Evolutionary conservation across 2,329 filamentous ascomycete genomes (phyloP), one percentile per base, ranked within the genome.

Genomic region (Diaporthe sp.): DNA sequence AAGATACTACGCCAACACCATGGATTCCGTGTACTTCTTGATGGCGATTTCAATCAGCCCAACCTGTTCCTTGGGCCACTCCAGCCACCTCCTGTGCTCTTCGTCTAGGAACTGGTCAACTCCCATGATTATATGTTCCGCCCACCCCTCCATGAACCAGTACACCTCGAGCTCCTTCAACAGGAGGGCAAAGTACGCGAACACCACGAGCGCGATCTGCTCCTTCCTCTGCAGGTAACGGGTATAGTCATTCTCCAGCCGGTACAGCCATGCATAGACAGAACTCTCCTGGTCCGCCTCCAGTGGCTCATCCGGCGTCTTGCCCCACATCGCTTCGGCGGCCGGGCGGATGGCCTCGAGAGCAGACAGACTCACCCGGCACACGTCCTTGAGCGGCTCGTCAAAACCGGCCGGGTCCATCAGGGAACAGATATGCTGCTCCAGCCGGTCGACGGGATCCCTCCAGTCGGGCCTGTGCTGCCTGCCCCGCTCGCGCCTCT

Each of bases 31-130:
- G 13, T 67, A 67, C 45, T 67, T 67, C 45, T 67, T 67, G 30
- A 67, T 52, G 4, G 45, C 19, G 4, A 67, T 38, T 13, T 67
- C 22, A 8, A 52, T 52, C 0, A 67, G 22, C 10, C 28, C 50
- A 22, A 71, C 6, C 52, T 71, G 67, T 17, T 71, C 67, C 40
- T 42, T 47, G 38, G 67, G 67, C 67, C 50, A 71, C 35, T 71
- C 67, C 54, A 71, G 4, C 67, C 67, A 58, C 9, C 7, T 22
- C 35, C 2, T 58, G 40, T 71, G 54, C 52, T 45, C 67, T 9
- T 55, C 50, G 67, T 58, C 67, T 8, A 71, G 35, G 30, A 58
- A 42, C 12, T 71, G 35, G 4, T 58, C 50, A 57, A 58, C 17
- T 1, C 50, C 67, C 17, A 35, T 28, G 19, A 71, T 33, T 8